Evolutionary conservation across 2,329 filamentous ascomycete genomes (phyloP).

Genomic region (Aspergillus japonicus): DNA sequence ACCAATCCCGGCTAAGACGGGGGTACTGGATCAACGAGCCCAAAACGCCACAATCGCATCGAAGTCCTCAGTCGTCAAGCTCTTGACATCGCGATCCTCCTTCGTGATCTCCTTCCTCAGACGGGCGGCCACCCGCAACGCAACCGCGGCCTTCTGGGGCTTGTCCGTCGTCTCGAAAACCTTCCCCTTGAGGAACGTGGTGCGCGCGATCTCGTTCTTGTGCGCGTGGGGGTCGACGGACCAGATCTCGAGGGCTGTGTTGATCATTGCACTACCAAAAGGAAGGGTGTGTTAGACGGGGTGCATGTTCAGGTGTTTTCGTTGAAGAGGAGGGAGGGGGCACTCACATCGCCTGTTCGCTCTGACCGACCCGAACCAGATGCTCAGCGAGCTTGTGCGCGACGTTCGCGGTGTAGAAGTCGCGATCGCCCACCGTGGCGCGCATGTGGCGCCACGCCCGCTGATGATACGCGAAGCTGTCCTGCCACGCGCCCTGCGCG

Average conservation of each 20-base stretch:
- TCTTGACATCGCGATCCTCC: constrained; percentile 19
- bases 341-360: no score
- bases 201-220: constrained; percentile 24
- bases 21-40: no score
- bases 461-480: constrained; percentile 24
- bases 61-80: constrained; percentile 18
- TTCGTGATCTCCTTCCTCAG: constrained; percentile 23
- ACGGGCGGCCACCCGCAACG: constrained; percentile 16
- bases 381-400: constrained; percentile 28
- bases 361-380: constrained; percentile 12
- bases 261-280: constrained; percentile 18
- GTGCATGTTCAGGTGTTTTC: no score
- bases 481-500: background rate
- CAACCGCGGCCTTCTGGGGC: constrained; percentile 19
- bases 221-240: constrained; percentile 8
- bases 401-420: constrained; percentile 25
- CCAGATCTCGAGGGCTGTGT: constrained; percentile 18
- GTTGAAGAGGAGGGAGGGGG: no score
- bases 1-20: no score
- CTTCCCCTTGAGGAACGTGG: constrained; percentile 23
- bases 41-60: constrained; percentile 18
- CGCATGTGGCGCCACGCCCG: constrained; percentile 22
- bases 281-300: background rate
- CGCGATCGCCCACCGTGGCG: constrained; percentile 24
- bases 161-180: constrained; percentile 16